These are phyloP conservation scores for Alternaria dauci DNA, from an alignment of 2,329 filamentous ascomycete genomes.

Conservation along the genomic window DNA sequence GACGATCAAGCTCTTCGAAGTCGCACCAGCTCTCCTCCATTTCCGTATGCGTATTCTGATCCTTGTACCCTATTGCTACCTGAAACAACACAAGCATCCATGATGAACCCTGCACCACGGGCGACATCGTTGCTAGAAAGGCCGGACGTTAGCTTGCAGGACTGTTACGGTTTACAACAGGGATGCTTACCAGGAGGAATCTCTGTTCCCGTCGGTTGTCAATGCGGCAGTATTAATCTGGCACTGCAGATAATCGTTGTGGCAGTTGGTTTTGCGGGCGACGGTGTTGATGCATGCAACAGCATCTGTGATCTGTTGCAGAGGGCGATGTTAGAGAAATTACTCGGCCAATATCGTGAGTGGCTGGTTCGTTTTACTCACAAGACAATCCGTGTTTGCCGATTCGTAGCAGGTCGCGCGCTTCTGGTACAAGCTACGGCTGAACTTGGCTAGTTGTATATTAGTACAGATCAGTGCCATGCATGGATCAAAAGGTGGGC, in stretches of 20 bases:
- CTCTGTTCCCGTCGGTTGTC: conserved; percentile 15
- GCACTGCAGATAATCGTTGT: conserved; percentile 16
- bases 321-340: conserved; percentile 12
- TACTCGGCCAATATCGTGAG: conserved; percentile 1
- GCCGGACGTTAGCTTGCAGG: background rate
- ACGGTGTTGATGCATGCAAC: conserved; percentile 23
- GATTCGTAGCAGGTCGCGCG: conserved; percentile 18
- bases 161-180: background rate
- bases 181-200: conserved; percentile 19
- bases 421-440: conserved; percentile 19
- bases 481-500: background rate
- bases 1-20: conserved; percentile 13
- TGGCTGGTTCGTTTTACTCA: conserved; percentile 4
- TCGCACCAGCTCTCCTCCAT: conserved; percentile 18
- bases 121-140: conserved; percentile 20
- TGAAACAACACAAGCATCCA: conserved; percentile 21
- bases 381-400: conserved; percentile 14
- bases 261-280: conserved; percentile 17
- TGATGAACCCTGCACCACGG: conserved; percentile 20
- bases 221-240: conserved; percentile 13
- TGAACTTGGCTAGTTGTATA: conserved; percentile 11
- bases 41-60: conserved; percentile 24
- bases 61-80: conserved; percentile 18
- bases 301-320: conserved; percentile 18
- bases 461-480: conserved; percentile 3